Evolutionary conservation across 495 filamentous ascomycete genomes (phyloP).

Genomic region (Sordaria brevicollis): DNA sequence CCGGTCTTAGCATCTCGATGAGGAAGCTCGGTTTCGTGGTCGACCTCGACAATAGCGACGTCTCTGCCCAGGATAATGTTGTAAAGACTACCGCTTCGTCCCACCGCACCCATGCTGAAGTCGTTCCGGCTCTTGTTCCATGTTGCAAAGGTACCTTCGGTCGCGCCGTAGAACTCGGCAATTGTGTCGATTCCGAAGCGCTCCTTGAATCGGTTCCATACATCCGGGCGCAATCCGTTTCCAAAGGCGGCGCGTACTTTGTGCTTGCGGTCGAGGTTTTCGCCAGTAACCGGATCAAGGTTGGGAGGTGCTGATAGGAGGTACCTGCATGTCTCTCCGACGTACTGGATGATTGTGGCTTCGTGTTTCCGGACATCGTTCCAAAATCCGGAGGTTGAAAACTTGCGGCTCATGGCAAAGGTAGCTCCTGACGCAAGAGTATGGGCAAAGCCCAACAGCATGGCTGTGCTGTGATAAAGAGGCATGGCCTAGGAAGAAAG

Average conservation of each 20-base stretch:
- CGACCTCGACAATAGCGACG: slow-evolving; percentile 58
- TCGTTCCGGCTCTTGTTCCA: slow-evolving; percentile 73
- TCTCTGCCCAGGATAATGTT: slow-evolving; percentile 39
- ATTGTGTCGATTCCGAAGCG: slow-evolving; percentile 77
- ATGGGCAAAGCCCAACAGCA: slow-evolving; percentile 56
- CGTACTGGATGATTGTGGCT: slow-evolving; percentile 85
- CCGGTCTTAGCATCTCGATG: slow-evolving; percentile 62
- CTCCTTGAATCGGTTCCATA: slow-evolving; percentile 80
- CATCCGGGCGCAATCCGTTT: slow-evolving; percentile 85
- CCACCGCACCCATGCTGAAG: slow-evolving; percentile 71
- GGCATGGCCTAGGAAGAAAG: slow-evolving; percentile 64
- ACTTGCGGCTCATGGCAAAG: slow-evolving; percentile 65
- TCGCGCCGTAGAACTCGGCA: slow-evolving; percentile 84
- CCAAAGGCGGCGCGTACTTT: slow-evolving; percentile 74
- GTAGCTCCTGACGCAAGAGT: slow-evolving; percentile 52
- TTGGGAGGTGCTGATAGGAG: slow-evolving; percentile 62
- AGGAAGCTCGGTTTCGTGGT: slow-evolving; percentile 61
- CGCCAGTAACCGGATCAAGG: slow-evolving; percentile 52
- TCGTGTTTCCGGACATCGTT: slow-evolving; percentile 59
- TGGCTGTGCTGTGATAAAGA: slow-evolving; percentile 81
- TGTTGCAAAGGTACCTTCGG: slow-evolving; percentile 61
- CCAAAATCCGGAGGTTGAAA: slow-evolving; percentile 78
- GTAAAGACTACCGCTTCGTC: slow-evolving; percentile 58
- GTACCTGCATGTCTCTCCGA: slow-evolving; percentile 91
- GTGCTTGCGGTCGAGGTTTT: slow-evolving; percentile 68